These are phyloP conservation scores for Dothideomycetes sp. DNA, from an alignment of 2,329 filamentous ascomycete species.

Conservation along the genomic window DNA sequence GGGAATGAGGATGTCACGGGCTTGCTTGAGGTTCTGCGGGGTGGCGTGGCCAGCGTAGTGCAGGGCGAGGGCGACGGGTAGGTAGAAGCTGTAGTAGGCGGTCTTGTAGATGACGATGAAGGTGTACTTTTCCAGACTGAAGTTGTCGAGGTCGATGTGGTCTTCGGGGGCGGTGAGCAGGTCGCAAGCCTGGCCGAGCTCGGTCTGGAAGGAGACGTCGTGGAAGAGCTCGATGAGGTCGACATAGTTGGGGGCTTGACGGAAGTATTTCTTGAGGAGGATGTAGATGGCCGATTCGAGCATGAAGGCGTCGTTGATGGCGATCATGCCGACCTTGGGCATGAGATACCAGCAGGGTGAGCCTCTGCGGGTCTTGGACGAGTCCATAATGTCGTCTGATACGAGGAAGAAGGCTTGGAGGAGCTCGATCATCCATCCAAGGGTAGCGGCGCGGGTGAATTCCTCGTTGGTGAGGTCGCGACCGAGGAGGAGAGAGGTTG, in stretches of 20 bases:
- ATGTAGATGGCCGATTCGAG: conserved; percentile 85
- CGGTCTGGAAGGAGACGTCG: conserved; percentile 85
- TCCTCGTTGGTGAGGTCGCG: conserved; percentile 64
- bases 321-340: conserved; percentile 81
- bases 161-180: conserved; percentile 94
- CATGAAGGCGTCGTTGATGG: conserved; percentile 98
- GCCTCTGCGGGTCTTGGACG: conserved; percentile 85
- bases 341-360: conserved; percentile 95
- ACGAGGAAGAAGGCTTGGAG: conserved; percentile 99
- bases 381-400: conserved; percentile 97
- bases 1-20: conserved; percentile 85
- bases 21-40: conserved; percentile 76
- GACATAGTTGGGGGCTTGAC: conserved; percentile 72
- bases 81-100: conserved; percentile 98
- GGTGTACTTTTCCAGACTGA: conserved; percentile 86
- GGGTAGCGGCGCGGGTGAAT: conserved; percentile 76
- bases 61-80: conserved; percentile 84
- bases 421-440: conserved; percentile 97
- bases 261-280: conserved; percentile 90
- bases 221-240: conserved; percentile 95
- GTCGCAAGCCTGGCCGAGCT: conserved; percentile 90
- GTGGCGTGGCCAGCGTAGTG: conserved; percentile 78
- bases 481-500: conserved; percentile 66
- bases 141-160: conserved; percentile 84
- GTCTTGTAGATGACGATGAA: conserved; percentile 99